A percentile compares a stretch with the other conserved stretches of the same genome.
These are phyloP conservation scores for Trichophyton rubrum DNA, from an alignment of 2,329 filamentous ascomycete genomes.

Conservation along the genomic window DNA sequence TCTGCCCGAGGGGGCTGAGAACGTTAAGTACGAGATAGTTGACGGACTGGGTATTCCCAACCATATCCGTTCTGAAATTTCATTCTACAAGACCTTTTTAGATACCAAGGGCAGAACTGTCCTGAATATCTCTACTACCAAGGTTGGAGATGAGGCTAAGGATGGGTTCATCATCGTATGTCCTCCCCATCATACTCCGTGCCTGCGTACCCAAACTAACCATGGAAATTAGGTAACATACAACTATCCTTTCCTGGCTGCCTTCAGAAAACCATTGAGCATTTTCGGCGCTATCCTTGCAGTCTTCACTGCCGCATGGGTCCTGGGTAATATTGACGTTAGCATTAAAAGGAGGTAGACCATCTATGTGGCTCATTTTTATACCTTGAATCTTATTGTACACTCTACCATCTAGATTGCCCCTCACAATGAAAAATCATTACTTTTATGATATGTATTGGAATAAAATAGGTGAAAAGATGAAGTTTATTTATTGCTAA, in stretches of 20 bases:
- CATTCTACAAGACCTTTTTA: constrained; percentile 76
- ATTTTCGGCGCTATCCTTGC: constrained; percentile 60
- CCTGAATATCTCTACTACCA: constrained; percentile 66
- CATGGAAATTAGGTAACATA: constrained; percentile 51
- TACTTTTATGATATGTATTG: not conserved
- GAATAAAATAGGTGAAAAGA: no score
- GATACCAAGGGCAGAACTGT: constrained; percentile 83
- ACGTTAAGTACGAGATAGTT: constrained; percentile 52
- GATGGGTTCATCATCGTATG: constrained; percentile 63
- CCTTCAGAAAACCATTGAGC: constrained; percentile 73
- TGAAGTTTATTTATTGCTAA: not conserved
- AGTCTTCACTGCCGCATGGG: constrained; percentile 64
- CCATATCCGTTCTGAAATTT: constrained; percentile 43
- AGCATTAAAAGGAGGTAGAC: constrained; percentile 55
- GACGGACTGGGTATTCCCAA: constrained; percentile 57
- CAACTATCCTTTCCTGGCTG: constrained; percentile 62
- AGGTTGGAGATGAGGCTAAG: constrained; percentile 80
- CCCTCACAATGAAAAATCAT: not conserved
- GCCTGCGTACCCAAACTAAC: not conserved
- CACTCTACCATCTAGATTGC: not conserved
- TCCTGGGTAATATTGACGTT: constrained; percentile 64
- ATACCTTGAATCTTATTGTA: not conserved
- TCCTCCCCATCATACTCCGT: not conserved
- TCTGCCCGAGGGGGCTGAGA: constrained; percentile 77
- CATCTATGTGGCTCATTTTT: not conserved